Evolutionary conservation across 2,329 filamentous ascomycete genomes (phyloP).

Genomic region (Zarea fungicola): DNA sequence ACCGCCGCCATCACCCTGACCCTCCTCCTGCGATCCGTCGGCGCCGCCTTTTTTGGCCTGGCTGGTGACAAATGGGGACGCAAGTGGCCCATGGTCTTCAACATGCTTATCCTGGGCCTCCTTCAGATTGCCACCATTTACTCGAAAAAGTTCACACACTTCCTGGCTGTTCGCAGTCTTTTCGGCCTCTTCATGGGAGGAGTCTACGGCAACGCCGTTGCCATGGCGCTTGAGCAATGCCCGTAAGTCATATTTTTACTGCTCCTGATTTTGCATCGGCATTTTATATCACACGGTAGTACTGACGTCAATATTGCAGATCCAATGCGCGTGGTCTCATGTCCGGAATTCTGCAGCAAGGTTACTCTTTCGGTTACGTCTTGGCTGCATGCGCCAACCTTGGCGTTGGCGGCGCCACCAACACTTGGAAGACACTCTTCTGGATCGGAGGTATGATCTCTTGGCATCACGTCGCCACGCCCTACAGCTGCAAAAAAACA

Average conservation of each 20-base stretch:
- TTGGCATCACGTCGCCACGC: slow-evolving; percentile 6
- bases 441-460: slow-evolving; percentile 54
- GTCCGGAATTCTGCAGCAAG: slow-evolving; percentile 77
- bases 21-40: slow-evolving; percentile 67
- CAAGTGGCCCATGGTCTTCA: slow-evolving; percentile 78
- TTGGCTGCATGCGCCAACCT: slow-evolving; percentile 71
- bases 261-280: no score
- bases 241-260: no score
- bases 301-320: slow-evolving; percentile 26
- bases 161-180: slow-evolving; percentile 66
- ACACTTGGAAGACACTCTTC: slow-evolving; percentile 71
- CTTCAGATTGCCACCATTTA: slow-evolving; percentile 75
- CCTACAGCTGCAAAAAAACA: no score
- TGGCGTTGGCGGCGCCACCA: slow-evolving; percentile 57
- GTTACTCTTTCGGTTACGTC: slow-evolving; percentile 76
- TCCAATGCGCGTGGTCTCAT: slow-evolving; percentile 69
- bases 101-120: slow-evolving; percentile 66
- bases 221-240: slow-evolving; percentile 71
- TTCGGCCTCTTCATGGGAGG: slow-evolving; percentile 80
- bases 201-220: slow-evolving; percentile 72
- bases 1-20: slow-evolving; percentile 72
- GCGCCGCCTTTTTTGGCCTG: slow-evolving; percentile 70
- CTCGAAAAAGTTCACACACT: slow-evolving; percentile 63
- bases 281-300: no score
- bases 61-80: slow-evolving; percentile 74